Percentiles rank a stretch among this genome's conserved stretches.
Conservation (phyloP, 345 rosid species). For the Combretum micranthum region DNA sequence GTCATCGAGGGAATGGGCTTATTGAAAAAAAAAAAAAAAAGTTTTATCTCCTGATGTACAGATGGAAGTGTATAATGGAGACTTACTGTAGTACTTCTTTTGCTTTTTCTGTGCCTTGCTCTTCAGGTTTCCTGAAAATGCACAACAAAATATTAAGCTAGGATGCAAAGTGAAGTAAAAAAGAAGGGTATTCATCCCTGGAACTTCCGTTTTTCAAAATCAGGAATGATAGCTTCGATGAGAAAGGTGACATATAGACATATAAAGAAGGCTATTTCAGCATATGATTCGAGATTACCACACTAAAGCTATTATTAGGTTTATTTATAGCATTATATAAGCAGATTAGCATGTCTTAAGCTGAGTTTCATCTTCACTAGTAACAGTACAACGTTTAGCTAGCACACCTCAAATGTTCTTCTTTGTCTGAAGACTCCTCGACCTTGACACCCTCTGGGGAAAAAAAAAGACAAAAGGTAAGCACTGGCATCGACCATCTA, state of each 20-base stretch:
- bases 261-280: not conserved
- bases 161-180: not conserved
- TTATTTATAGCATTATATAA: not conserved
- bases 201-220: not conserved
- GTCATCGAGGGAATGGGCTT: not conserved
- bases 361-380: not conserved
- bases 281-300: not conserved
- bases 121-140: constrained; percentile 26
- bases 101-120: constrained; percentile 21
- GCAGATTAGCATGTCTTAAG: not conserved
- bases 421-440: constrained; percentile 32
- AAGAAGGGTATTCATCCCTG: not conserved
- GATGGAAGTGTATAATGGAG: not conserved
- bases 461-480: no score
- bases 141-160: not conserved
- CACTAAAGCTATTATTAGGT: not conserved
- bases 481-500: no score
- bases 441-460: constrained; percentile 32
- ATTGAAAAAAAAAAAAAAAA: not conserved
- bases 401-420: constrained; percentile 35
- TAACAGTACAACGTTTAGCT: constrained; percentile 1
- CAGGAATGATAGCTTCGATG: not conserved
- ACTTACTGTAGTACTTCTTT: constrained; percentile 39
- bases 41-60: not conserved
- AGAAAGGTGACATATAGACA: not conserved